Conservation (phyloP, 495 filamentous ascomycete genomes). For the Penicillium egyptiacum region DNA sequence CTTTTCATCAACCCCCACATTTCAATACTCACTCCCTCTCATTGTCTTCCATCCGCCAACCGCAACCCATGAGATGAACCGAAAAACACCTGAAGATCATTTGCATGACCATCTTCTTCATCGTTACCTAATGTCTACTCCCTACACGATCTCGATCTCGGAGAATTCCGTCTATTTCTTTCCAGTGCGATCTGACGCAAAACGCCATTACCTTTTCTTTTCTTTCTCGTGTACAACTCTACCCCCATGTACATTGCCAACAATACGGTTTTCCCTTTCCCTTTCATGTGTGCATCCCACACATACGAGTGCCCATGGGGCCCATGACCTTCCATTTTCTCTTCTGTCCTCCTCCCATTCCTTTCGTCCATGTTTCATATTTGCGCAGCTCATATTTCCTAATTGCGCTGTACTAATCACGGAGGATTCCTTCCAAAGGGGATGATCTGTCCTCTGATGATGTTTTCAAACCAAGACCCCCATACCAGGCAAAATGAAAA, state of each 20-base stretch:
- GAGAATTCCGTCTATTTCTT: background rate
- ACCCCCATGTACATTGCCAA: slow-evolving; percentile 28
- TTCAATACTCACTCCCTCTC: slow-evolving; percentile 16
- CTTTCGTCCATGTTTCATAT: slow-evolving; percentile 31
- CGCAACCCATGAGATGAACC: slow-evolving; percentile 27
- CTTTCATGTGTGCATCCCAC: slow-evolving; percentile 16
- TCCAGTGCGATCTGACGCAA: slow-evolving; percentile 7
- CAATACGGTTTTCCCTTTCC: background rate
- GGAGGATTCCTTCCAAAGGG: slow-evolving; percentile 11
- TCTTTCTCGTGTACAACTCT: slow-evolving; percentile 26
- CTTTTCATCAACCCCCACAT: slow-evolving; percentile 4
- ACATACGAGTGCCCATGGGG: slow-evolving; percentile 11
- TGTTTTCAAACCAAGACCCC: slow-evolving; percentile 21
- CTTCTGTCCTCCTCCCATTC: slow-evolving; percentile 17
- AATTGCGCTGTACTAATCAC: slow-evolving; percentile 33
- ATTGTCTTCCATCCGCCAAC: slow-evolving; percentile 18
- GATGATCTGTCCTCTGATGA: slow-evolving; percentile 21
- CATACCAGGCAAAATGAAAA: slow-evolving; percentile 17
- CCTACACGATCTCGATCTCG: background rate
- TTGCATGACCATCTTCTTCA: slow-evolving; percentile 17
- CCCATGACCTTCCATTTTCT: slow-evolving; percentile 24
- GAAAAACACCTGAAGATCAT: slow-evolving; percentile 21
- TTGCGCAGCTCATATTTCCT: slow-evolving; percentile 28
- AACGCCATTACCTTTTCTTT: slow-evolving; percentile 1
- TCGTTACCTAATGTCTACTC: slow-evolving; percentile 11